phyloP scores from a whole-genome alignment of 129 eudicot species.

The Ambrosia artemisiifolia region DNA sequence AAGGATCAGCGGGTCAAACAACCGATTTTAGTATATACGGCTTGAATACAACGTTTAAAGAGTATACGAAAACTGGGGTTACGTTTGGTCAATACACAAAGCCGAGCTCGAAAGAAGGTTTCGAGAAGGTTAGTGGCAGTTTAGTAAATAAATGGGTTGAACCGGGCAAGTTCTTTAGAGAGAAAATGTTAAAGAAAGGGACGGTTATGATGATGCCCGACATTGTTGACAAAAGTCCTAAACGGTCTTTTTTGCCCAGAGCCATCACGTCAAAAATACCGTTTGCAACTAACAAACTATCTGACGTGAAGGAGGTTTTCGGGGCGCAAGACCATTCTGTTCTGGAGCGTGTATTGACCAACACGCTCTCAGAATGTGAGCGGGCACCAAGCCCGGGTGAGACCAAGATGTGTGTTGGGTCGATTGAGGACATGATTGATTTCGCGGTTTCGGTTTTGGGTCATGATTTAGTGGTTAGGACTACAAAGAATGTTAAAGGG shows the following conservation, averaged over 20 bases:
- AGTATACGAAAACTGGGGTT: conserved; percentile 60
- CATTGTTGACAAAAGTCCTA: conserved; percentile 69
- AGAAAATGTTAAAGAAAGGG: conserved; percentile 63
- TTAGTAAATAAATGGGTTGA: conserved; percentile 44
- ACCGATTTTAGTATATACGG: conserved; percentile 61
- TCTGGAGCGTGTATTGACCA: conserved; percentile 40
- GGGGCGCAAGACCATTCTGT: conserved; percentile 30
- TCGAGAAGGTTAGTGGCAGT: conserved; percentile 1
- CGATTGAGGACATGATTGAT: conserved; percentile 89
- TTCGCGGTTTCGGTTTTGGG: conserved; percentile 67
- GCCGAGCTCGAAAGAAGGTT: conserved; percentile 13
- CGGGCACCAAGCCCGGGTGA: conserved; percentile 72
- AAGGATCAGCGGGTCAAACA: conserved; percentile 41
- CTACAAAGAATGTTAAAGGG: conserved; percentile 59
- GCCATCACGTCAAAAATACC: conserved; percentile 64
- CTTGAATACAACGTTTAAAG: conserved; percentile 59
- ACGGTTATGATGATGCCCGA: conserved; percentile 73
- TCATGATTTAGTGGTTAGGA: conserved; percentile 50
- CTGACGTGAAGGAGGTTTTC: conserved; percentile 43
- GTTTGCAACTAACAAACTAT: conserved; percentile 38
- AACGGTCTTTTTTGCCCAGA: conserved; percentile 78
- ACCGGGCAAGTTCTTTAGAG: conserved; percentile 74
- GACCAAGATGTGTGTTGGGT: conserved; percentile 70
- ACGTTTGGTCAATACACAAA: conserved; percentile 56
- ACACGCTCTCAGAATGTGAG: conserved; percentile 67